These are phyloP conservation scores for Pseudocercospora musae DNA, from an alignment of 2,329 filamentous ascomycete species.

Conservation along the genomic window DNA sequence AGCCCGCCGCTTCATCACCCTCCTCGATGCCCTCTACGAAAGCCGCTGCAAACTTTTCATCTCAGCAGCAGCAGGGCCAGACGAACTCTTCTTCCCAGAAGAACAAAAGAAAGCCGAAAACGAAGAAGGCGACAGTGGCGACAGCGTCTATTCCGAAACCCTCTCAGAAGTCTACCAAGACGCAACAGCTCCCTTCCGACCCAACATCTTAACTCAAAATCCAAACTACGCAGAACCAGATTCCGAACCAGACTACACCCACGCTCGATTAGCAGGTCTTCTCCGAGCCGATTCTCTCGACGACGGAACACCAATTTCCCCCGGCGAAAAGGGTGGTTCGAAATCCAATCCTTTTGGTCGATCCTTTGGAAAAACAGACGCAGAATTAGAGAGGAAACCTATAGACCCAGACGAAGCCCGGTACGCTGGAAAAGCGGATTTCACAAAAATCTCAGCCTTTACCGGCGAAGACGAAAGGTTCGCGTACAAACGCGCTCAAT, in stretches of 20 bases:
- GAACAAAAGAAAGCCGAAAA: slow-evolving; percentile 21
- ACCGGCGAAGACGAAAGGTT: slow-evolving; percentile 80
- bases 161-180: slow-evolving; percentile 76
- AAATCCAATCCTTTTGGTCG: slow-evolving; percentile 35
- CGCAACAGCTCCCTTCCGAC: slow-evolving; percentile 70
- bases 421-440: slow-evolving; percentile 51
- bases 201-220: slow-evolving; percentile 68
- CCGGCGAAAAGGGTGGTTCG: slow-evolving; percentile 22
- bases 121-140: slow-evolving; percentile 32
- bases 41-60: slow-evolving; percentile 74
- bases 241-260: slow-evolving; percentile 36
- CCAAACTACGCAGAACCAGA: slow-evolving; percentile 36
- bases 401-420: slow-evolving; percentile 34
- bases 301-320: slow-evolving; percentile 33
- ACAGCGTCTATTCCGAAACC: slow-evolving; percentile 63
- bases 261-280: slow-evolving; percentile 36
- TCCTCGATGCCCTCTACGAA: slow-evolving; percentile 78
- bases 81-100: slow-evolving; percentile 75
- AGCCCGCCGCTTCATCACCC: slow-evolving; percentile 65
- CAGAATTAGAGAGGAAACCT: slow-evolving; percentile 34
- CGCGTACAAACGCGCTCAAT: slow-evolving; percentile 73
- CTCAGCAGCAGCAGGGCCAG: slow-evolving; percentile 64
- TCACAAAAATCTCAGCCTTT: slow-evolving; percentile 64
- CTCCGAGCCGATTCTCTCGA: slow-evolving; percentile 47
- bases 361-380: slow-evolving; percentile 33